Percentiles rank a stretch among this genome's conserved stretches.
Evolutionary conservation across 257 asterid species (phyloP).

Genomic region (Lithospermum erythrorhizon): DNA sequence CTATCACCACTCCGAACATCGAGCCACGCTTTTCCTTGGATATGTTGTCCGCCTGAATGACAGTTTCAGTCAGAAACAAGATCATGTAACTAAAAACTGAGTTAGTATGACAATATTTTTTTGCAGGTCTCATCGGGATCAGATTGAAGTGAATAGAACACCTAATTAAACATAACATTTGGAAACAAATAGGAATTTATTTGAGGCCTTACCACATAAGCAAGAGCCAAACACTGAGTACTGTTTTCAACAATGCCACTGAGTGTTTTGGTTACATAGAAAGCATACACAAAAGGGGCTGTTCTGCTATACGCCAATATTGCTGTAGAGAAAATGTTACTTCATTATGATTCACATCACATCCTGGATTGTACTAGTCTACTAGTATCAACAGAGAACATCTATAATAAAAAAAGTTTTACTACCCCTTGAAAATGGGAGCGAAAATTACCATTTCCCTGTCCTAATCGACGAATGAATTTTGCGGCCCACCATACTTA

Average conservation of each 20-base stretch:
- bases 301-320: constrained; percentile 68
- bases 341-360: not conserved
- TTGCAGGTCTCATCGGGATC: not conserved
- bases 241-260: constrained; percentile 34
- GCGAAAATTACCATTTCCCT: no score
- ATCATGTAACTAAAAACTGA: no score
- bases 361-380: not conserved
- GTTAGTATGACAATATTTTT: no score
- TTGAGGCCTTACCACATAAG: constrained; percentile 51
- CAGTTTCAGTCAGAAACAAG: not conserved
- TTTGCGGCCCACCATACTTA: no score
- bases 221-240: constrained; percentile 74
- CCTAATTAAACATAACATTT: not conserved
- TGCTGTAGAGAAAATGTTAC: constrained; percentile 21
- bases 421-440: not conserved
- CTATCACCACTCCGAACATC: constrained; percentile 67
- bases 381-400: not conserved
- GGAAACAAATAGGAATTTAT: not conserved
- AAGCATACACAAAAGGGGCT: constrained; percentile 45
- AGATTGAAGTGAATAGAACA: not conserved
- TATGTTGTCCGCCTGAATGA: constrained; percentile 37
- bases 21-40: constrained; percentile 65
- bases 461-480: no score
- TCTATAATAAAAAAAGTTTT: no score
- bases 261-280: constrained; percentile 55